Percentiles rank a stretch among this genome's conserved stretches.
Evolutionary conservation across 139 green algal genomes (phyloP).

Genomic region (Chlorella vulgaris): DNA sequence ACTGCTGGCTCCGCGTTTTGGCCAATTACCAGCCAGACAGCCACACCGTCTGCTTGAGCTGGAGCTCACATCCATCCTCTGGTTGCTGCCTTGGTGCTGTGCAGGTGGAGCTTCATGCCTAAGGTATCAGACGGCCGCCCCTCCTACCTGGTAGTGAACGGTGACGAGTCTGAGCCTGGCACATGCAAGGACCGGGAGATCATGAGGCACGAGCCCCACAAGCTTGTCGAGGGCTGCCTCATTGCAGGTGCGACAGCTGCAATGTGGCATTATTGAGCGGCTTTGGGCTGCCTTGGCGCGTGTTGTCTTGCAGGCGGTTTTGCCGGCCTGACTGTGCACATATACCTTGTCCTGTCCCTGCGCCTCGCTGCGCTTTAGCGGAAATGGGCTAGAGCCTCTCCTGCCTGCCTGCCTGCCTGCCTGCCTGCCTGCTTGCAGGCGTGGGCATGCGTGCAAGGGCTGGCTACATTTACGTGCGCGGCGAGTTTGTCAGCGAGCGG

Average conservation of each 20-base stretch:
- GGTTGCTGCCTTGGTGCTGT: not conserved
- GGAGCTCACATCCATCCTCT: too few species aligned
- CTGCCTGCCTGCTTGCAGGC: too few species aligned
- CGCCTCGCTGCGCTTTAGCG: too few species aligned
- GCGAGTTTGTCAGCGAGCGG: slow-evolving; percentile 97
- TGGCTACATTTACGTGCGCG: slow-evolving; percentile 96
- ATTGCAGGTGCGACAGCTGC: slow-evolving; percentile 75
- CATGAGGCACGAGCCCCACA: slow-evolving; percentile 97
- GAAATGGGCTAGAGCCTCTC: too few species aligned
- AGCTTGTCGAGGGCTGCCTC: slow-evolving; percentile 97
- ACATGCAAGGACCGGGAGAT: slow-evolving; percentile 99
- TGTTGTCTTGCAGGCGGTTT: too few species aligned
- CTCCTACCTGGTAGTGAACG: slow-evolving; percentile 97
- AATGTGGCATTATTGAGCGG: too few species aligned
- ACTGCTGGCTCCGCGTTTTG: not conserved
- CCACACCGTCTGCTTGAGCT: not conserved
- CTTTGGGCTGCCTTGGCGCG: too few species aligned
- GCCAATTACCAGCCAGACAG: not conserved
- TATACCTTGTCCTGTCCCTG: too few species aligned
- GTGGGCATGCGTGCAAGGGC: slow-evolving; percentile 86
- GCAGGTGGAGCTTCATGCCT: slow-evolving; percentile 85
- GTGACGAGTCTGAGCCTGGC: slow-evolving; percentile 96
- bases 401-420: not conserved
- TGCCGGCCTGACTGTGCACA: too few species aligned
- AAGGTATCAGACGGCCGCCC: slow-evolving; percentile 92